Percentiles rank a stretch among this genome's conserved stretches.
Evolutionary conservation across 192 early-diverging fungal species (phyloP).

Genomic region (Diversispora epigaea): DNA sequence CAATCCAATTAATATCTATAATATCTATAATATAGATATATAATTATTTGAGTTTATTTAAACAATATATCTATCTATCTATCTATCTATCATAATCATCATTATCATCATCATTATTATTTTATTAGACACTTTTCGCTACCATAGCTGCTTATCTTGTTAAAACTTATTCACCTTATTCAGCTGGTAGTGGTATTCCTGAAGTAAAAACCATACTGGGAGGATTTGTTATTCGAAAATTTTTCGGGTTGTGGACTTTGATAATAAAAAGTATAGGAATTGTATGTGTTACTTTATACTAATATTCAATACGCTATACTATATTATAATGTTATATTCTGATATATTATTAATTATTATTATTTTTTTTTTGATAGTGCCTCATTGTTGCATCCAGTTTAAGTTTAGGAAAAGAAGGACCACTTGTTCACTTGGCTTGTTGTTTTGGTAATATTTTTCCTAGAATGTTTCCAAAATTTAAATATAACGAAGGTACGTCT

Average conservation of each 20-base stretch:
- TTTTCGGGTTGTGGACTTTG: constrained; percentile 87
- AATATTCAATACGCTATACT: no score
- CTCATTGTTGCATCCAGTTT: constrained; percentile 83
- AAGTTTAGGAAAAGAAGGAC: constrained; percentile 90
- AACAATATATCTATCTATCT: no score
- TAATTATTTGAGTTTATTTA: neutral
- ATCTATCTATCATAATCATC: no score
- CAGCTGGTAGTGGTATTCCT: constrained; percentile 91
- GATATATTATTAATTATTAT: neutral
- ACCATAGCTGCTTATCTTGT: constrained; percentile 47
- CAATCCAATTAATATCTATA: neutral
- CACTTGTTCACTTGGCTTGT: constrained; percentile 89
- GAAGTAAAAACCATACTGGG: constrained; percentile 95
- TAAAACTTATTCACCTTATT: constrained; percentile 71
- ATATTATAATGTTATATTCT: neutral
- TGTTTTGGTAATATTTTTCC: constrained; percentile 86
- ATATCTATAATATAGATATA: neutral
- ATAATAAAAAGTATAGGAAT: constrained; percentile 87
- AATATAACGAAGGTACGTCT: constrained; percentile 73
- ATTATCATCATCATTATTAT: neutral
- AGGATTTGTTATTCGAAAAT: constrained; percentile 91
- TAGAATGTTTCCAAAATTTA: constrained; percentile 87
- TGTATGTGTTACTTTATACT: no score
- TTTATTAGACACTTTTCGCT: constrained; percentile 37
- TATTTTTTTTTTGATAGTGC: constrained; percentile 42